Base-by-base conservation (phyloP, 345 rosid species). In the Heritiera littoralis region DNA sequence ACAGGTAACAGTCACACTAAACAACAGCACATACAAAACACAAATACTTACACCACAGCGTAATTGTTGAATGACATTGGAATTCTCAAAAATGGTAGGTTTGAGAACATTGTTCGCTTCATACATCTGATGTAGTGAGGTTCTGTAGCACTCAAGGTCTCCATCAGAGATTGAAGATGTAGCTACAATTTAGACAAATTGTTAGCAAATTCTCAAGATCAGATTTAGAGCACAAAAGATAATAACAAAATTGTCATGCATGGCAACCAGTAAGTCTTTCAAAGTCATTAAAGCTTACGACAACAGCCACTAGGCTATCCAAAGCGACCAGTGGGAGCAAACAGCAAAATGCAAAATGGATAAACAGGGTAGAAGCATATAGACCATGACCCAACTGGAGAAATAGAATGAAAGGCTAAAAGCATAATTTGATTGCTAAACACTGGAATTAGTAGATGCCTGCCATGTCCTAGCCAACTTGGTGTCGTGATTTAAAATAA, bases 101-200 rank as follows among this genome's bases (percentile, higher is more conserved):
- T 92, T 94, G 43, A 94, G 90, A 69, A 77, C 88, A 89, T 91
- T 90, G 83, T 96, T 96, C 32, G 99, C 91, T 96, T 96, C 87
- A 96, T 97, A 78, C 99, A 96, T 91, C 99, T 89, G 86, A 96
- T 93, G 89, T 96, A 96, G 85, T 96, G 98, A 79, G 99, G 99
- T 84, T 92, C 97, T 38, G 97, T 96, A 15, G 85, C 86, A 82
- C 77, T 96, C 87, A 96, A 86, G 10, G 94, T 89, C 86, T 96
- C 99, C 99, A 96, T 96, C 80, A 96, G 85, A 78, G 98, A 91
- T 81, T 96, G 98, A 84, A 96, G 99, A 92, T 96, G 99, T 84
- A 84, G 88, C 99, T 96, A 93, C 87, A 90, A 83, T 74, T 80
- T 67, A 79, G 78, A 66, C 46, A 51, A 4, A 64, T 64, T 48